phyloP scores from a whole-genome alignment of 495 filamentous ascomycete species.

The Tuber melanosporum region DNA sequence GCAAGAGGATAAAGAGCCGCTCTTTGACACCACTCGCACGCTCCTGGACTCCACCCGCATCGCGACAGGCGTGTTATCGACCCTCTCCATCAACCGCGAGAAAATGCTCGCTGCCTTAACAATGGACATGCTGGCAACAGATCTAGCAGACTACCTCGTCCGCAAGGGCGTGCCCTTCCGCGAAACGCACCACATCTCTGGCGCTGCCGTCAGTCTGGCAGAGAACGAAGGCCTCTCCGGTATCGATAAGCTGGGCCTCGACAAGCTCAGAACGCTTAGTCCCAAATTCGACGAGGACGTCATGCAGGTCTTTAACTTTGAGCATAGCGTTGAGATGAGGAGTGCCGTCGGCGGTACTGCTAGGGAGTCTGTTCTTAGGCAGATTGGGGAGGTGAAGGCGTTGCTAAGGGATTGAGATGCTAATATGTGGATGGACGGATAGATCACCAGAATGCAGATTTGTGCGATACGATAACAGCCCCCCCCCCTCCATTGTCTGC shows the following conservation, averaged over 20 bases:
- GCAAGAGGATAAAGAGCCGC: slow-evolving; percentile 81
- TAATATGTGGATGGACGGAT: neutral
- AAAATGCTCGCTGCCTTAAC: slow-evolving; percentile 73
- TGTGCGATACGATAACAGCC: neutral
- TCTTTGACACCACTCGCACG: slow-evolving; percentile 84
- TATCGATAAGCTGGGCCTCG: slow-evolving; percentile 69
- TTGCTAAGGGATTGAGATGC: slow-evolving; percentile 36
- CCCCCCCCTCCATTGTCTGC: neutral
- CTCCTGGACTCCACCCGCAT: slow-evolving; percentile 80
- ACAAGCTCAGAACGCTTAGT: slow-evolving; percentile 68
- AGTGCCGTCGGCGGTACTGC: slow-evolving; percentile 77
- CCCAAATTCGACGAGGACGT: slow-evolving; percentile 71
- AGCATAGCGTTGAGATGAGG: slow-evolving; percentile 78
- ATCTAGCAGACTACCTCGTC: slow-evolving; percentile 87
- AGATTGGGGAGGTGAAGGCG: slow-evolving; percentile 65
- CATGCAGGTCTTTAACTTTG: slow-evolving; percentile 68
- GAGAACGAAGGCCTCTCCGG: slow-evolving; percentile 59
- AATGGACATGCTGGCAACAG: slow-evolving; percentile 75
- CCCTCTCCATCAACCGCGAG: slow-evolving; percentile 57
- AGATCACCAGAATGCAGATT: neutral
- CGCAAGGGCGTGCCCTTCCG: slow-evolving; percentile 78
- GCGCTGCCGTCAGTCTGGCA: slow-evolving; percentile 66
- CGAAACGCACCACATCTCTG: slow-evolving; percentile 86
- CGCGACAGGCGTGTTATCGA: slow-evolving; percentile 44
- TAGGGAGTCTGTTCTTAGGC: slow-evolving; percentile 64